Evolutionary conservation across 768 basidiomycete genomes (phyloP), one percentile per base, ranked within the genome.

Genomic region (Boletus rufocinnamomeus): DNA sequence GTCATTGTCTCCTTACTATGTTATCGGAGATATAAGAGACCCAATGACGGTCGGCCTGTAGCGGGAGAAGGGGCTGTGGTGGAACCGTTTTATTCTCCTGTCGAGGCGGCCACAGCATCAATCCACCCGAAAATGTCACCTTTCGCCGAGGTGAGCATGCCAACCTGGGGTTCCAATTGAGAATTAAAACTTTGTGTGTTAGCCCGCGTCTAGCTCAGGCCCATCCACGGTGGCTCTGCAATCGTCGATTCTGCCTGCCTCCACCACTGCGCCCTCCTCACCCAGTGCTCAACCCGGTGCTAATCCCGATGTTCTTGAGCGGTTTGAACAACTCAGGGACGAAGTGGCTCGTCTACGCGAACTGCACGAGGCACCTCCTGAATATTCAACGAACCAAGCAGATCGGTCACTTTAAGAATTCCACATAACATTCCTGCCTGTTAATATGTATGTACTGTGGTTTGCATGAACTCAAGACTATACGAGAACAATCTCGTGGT

Each of bases 311-410:
- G 25, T 65, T 8, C 8, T 35, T 1, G 57, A 35, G 30, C 52
- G 59, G n/a, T 52, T 66, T 4, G 64, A 48, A 2, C 6, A 28
- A 9, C 45, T 65, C 1, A 46, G 51, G 34, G 54, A 30, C 1
- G 65, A 63, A 38, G 56, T 66, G 2, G 54, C 58, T 25, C 61
- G 58, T 32, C 56, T 66, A 4, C 57, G 59, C 14, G 16, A 38
- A 6, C 2, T 46, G 14, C 50, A 50, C 0, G 45, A 58, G n/a
- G 23, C 25, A 28, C 44, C 54, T 16, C 28, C 54, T 9, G 27
- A 25, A 38, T 46, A 46, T 25, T 43, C 41, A 17, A 43, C 11
- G n/a, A 13, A 21, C 11, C 17, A 21, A 43, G 6, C 2, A 21
- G 41, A 11, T 1, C 6, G 1, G 25, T 16, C 13, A 2, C 32